A percentile compares a stretch with the other conserved stretches of the same genome.
Evolutionary conservation across 495 filamentous ascomycete species (phyloP).

Genomic region (Oidiodendron maius): DNA sequence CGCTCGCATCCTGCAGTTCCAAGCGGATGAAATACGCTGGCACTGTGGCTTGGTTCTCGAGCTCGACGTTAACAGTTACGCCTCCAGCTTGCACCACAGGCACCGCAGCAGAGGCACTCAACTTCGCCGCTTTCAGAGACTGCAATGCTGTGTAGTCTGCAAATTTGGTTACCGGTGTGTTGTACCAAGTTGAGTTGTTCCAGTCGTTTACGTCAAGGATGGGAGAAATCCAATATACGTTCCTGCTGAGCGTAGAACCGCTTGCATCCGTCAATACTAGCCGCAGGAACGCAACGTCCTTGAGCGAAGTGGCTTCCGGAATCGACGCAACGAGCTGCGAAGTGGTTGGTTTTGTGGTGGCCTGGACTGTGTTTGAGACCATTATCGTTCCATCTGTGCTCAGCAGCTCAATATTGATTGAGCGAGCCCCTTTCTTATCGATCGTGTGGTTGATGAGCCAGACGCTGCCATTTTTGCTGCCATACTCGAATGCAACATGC

Average conservation of each 20-base stretch:
- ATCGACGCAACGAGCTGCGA: neutral
- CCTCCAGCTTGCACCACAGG: neutral
- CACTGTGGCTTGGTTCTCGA: neutral
- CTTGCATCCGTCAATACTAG: neutral
- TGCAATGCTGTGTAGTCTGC: neutral
- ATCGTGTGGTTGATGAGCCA: neutral
- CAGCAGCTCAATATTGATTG: neutral
- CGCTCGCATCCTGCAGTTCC: neutral
- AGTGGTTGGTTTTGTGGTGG: neutral
- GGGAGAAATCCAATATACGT: neutral
- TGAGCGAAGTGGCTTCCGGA: neutral
- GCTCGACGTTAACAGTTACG: neutral
- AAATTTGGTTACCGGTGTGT: neutral
- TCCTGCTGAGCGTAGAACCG: neutral
- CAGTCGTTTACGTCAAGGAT: neutral
- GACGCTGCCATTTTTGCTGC: neutral
- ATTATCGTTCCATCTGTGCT: neutral
- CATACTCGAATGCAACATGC: neutral
- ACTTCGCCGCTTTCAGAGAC: neutral
- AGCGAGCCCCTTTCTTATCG: neutral
- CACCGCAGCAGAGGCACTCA: neutral
- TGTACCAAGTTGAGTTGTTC: neutral
- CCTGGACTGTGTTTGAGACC: neutral
- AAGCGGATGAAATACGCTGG: neutral
- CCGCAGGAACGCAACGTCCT: neutral